Conservation (phyloP, 345 rosid genomes). For the Pelargonium nanum region DNA sequence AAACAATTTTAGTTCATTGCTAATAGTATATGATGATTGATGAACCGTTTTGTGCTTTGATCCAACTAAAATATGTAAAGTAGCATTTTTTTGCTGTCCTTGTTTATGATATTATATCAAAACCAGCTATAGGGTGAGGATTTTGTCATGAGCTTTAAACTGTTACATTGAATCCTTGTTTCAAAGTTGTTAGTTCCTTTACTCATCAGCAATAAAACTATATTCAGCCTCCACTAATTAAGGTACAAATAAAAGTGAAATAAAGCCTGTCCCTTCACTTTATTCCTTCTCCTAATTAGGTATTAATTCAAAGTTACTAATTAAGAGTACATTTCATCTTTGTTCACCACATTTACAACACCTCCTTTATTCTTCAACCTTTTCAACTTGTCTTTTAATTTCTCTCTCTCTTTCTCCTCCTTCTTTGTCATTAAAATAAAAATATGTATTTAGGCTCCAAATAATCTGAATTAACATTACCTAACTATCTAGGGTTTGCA, state of each 20-base stretch:
- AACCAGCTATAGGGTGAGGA: no score
- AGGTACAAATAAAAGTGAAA: slow-evolving; percentile 9
- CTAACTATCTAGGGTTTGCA: background rate
- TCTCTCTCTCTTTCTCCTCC: no score
- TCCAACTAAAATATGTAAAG: no score
- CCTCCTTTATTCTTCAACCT: slow-evolving; percentile 11
- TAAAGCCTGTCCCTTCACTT: slow-evolving; percentile 26
- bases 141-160: background rate
- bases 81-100: background rate
- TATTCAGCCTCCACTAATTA: slow-evolving; percentile 8
- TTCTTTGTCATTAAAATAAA: no score
- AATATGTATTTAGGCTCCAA: no score
- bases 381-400: slow-evolving; percentile 14
- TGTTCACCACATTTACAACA: slow-evolving; percentile 18
- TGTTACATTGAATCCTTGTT: slow-evolving; percentile 20
- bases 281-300: slow-evolving; percentile 24
- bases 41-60: no score
- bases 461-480: background rate
- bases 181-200: background rate
- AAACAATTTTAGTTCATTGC: no score
- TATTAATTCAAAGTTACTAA: slow-evolving; percentile 24
- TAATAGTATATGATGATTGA: no score
- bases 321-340: slow-evolving; percentile 11
- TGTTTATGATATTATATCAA: background rate
- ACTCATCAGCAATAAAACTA: background rate